Evolutionary conservation across 345 rosid species (phyloP).

Genomic region (Erysimum cheiranthoides): DNA sequence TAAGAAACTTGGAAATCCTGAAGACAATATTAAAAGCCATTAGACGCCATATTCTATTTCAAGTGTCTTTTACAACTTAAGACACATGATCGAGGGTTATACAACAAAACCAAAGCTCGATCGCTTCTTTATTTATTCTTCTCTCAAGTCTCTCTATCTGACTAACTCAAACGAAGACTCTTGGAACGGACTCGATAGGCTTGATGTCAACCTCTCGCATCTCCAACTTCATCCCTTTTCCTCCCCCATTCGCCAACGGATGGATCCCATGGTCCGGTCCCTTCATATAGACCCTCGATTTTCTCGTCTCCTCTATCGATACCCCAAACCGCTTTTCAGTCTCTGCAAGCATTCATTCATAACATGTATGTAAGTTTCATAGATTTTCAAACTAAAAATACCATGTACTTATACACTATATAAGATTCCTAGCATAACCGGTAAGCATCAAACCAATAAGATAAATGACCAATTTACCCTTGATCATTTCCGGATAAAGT

Average conservation of each 20-base stretch:
- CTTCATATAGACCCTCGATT: conserved; percentile 57
- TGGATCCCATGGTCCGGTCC: conserved; percentile 74
- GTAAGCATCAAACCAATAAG: background rate
- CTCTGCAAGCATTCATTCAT: conserved; percentile 43
- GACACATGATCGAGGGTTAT: conserved; percentile 9
- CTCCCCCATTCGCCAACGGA: conserved; percentile 72
- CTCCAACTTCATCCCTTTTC: conserved; percentile 57
- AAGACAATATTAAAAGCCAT: background rate
- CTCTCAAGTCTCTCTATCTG: background rate
- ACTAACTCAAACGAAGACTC: conserved; percentile 59
- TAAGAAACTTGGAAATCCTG: background rate
- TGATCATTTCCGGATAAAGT: conserved; percentile 56
- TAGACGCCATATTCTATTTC: background rate
- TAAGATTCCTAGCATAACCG: no score
- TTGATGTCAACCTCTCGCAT: conserved; percentile 66
- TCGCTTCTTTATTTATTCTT: conserved; percentile 31
- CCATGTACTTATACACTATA: no score
- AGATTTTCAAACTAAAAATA: background rate
- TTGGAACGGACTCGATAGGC: conserved; percentile 56
- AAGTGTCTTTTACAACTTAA: conserved; percentile 29
- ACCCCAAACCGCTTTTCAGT: conserved; percentile 57
- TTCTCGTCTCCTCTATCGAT: conserved; percentile 59
- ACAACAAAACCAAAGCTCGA: conserved; percentile 26
- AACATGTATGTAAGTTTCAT: background rate
- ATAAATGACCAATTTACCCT: conserved; percentile 34